Evolutionary conservation across 2,329 filamentous ascomycete genomes (phyloP), one percentile per base, ranked within the genome.

Genomic region (Paecilomyces sp.): DNA sequence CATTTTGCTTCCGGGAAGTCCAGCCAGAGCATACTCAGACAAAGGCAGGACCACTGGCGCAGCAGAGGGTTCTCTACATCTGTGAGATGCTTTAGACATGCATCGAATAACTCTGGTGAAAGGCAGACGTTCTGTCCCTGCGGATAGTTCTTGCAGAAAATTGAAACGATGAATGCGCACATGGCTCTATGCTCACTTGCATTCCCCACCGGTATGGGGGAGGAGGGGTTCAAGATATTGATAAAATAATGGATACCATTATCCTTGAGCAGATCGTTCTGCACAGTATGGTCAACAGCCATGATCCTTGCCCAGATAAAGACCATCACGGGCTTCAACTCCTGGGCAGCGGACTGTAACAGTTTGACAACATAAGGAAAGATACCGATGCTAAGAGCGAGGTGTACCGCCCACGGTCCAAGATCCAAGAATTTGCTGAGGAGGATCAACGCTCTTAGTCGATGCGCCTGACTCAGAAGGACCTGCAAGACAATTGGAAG

Each of bases 281-380:
- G 94, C 70, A 94, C 97, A 1, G 90, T 91, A 61, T 94, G 88
- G 70, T 99, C 94, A 5, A 99, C 94, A 7, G 94, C 94, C 64
- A 99, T 85, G 52, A 99, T 91, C 55, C 94, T 86, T 5, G 94
- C 92, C 94, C 94, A 99, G 63, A 99, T 99, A 74, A 97, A 99
- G 4, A 99, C 92, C 94, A 99, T 97, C 61, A 97, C 92, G 0
- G 94, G 93, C 71, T 97, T 97, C 62, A 99, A 79, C 74, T 99
- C 94, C 54, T 91, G 85, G 0, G 94, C 94, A 54, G 95, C 93
- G 3, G 94, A 97, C 73, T 99, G 94, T 18, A 99, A 80, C 28
- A 99, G 81, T 76, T 99, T 99, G 34, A 99, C 80, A n/a, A 99
- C 94, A 71, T 99, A 99, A 0, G 94, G 94, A 74, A 99, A 99